Base-by-base conservation (phyloP, 441 rosid genomes). In the Bruguiera hainesii region DNA sequence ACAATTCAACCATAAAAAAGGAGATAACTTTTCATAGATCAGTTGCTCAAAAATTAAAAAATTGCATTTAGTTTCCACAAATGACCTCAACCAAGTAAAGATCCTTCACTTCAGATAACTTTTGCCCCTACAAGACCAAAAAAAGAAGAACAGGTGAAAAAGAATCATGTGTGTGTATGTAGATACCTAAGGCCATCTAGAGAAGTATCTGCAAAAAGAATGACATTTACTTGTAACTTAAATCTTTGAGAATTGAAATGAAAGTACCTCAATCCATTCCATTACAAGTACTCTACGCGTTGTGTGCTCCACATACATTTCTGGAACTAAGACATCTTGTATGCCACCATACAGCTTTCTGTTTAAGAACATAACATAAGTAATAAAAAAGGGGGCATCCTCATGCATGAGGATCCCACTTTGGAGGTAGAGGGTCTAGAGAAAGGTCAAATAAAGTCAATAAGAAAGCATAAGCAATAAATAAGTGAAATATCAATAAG, bases 201-300 rank as follows among this genome's bases (percentile, higher is more conserved):
- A 46, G 42, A 63, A 26, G 29, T 42, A 56, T 70, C 59, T 60
- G 52, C 26, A 68, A 57, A 66, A 68, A 67, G 29, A 61, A 68
- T 42, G 63, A 42, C 1, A 19, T 26, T 10, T 30, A 50, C 18
- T 4, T 7, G 51, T 21, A 53, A 65, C 31, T 52, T 42, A 11
- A 53, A 53, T 13, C 57, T 13, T 13, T 20, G 7, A 23, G 58
- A 57, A 55, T 48, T 23, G 33, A 65, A 56, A 69, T 46, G 20
- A 66, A 59, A 65, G 63, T 85, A 94, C 98, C 98, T 89, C 96
- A 72, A 94, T 80, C 98, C 98, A 94, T 73, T 91, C 96, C 98
- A 91, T 94, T 23, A 84, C 87, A 78, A 94, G 91, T 73, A 94
- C 96, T 79, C 77, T 91, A 56, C 87, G 85, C 72, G 96, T 91